These are phyloP conservation scores for Umbellularia californica DNA, from an alignment of 164 flowering plant species.

Conservation along the genomic window DNA sequence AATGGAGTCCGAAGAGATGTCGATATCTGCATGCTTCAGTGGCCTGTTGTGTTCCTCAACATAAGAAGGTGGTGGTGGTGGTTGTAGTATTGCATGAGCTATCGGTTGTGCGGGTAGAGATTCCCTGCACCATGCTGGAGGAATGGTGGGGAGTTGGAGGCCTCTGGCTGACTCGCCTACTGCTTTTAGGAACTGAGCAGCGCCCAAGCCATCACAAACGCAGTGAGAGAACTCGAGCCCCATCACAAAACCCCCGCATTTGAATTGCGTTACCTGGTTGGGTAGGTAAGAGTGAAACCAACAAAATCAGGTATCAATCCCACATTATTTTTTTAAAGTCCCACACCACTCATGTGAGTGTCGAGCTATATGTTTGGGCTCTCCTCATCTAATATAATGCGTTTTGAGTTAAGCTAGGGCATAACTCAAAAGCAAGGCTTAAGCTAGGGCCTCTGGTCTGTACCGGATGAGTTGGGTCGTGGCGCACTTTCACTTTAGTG, in stretches of 20 bases:
- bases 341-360: too few species aligned
- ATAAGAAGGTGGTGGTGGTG: slow-evolving; percentile 36
- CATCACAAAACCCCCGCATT: slow-evolving; percentile 53
- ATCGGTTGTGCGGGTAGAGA: slow-evolving; percentile 23
- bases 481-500: too few species aligned
- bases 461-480: too few species aligned
- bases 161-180: slow-evolving; percentile 62
- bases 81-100: slow-evolving; percentile 8
- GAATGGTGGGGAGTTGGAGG: slow-evolving; percentile 19
- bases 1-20: slow-evolving; percentile 38
- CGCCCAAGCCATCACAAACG: slow-evolving; percentile 69
- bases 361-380: too few species aligned
- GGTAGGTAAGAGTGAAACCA: neutral
- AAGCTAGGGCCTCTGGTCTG: too few species aligned
- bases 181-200: slow-evolving; percentile 63
- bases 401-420: too few species aligned
- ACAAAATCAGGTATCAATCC: too few species aligned
- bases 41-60: slow-evolving; percentile 5
- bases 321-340: too few species aligned
- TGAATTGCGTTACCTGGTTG: slow-evolving; percentile 50
- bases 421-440: too few species aligned
- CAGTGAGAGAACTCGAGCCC: slow-evolving; percentile 63
- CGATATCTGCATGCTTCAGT: slow-evolving; percentile 43
- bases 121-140: slow-evolving; percentile 51
- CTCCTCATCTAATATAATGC: too few species aligned